Base-by-base conservation (phyloP, 2,329 filamentous ascomycete genomes). In the Magnaporthales sp. region DNA sequence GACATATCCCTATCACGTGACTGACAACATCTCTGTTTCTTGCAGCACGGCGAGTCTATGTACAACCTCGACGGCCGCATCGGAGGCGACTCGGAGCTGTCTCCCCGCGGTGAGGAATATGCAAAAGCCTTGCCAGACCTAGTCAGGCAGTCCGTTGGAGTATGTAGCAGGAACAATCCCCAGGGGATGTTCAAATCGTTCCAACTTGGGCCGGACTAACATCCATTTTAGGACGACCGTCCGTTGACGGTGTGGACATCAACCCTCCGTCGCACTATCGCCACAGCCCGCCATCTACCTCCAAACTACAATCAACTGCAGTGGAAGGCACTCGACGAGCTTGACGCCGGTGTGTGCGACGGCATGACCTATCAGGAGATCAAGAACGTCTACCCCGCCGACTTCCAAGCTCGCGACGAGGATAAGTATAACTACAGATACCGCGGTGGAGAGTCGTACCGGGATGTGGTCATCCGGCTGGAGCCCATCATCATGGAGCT, bases 341-440 rank as follows among this genome's bases (percentile, higher is more conserved):
- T 99, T 51, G 95, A 99, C 77, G 93, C 92, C 1, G 95, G 95
- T 64, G 92, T 98, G 63, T 99, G 95, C 79, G 95, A 99, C 73
- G 93, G 94, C 66, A 87, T 98, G 76, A 99, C 95, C 1, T 97
- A 97, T 77, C 91, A 92, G 74, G 91, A 99, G 75, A 98, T 99
- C 75, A 92, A 95, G 73, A 87, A 96, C 73, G 81, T 86, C 66
- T 98, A 92, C 75, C 95, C 95, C 0, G 93, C 97, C 71, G 95
- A 99, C 80, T 99, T 99, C 80, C 88, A 89, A 64, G 93, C 94
- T 38, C 92, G 95, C 69, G 95, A 99, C 77, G 92, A 97, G 71
- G 95, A 99, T 83, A 99, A 99, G 79, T 98, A 98, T 86, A 98
- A 99, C 81, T 99, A 99, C 80, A 92, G 95, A 67, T 99, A 99